phyloP scores from a whole-genome alignment of 495 filamentous ascomycete species.

The Pyronema omphalodes region DNA sequence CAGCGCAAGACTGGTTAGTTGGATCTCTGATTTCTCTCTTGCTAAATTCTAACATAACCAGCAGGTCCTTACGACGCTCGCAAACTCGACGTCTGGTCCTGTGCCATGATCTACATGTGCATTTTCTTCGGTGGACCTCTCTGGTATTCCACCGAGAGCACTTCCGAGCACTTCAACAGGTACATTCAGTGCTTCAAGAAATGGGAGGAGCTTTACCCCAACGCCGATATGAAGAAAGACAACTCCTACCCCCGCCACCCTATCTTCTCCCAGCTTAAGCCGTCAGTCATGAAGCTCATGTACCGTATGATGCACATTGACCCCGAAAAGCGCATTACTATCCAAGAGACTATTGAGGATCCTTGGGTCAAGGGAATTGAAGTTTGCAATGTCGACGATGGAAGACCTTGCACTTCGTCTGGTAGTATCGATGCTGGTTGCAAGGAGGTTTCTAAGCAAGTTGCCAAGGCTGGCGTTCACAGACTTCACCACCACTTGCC shows the following conservation, averaged over 20 bases:
- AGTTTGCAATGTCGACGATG: slow-evolving; percentile 47
- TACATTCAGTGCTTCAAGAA: slow-evolving; percentile 45
- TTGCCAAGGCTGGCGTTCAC: slow-evolving; percentile 21
- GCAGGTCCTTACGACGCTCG: slow-evolving; percentile 51
- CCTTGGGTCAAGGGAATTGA: slow-evolving; percentile 48
- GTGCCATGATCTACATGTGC: slow-evolving; percentile 52
- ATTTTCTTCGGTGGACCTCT: slow-evolving; percentile 45
- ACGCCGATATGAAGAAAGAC: slow-evolving; percentile 30
- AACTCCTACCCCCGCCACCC: slow-evolving; percentile 35
- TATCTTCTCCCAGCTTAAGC: slow-evolving; percentile 31
- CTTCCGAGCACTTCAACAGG: slow-evolving; percentile 33
- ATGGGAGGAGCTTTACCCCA: slow-evolving; percentile 36
- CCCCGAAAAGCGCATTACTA: slow-evolving; percentile 44
- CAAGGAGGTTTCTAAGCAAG: slow-evolving; percentile 18
- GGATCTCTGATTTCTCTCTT: neutral
- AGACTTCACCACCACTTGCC: slow-evolving; percentile 19
- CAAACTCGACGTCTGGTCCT: slow-evolving; percentile 59
- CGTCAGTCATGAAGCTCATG: slow-evolving; percentile 40
- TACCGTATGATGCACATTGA: slow-evolving; percentile 62
- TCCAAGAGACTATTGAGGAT: slow-evolving; percentile 41
- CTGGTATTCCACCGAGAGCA: slow-evolving; percentile 40
- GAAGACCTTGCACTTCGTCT: slow-evolving; percentile 26
- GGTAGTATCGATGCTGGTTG: slow-evolving; percentile 20
- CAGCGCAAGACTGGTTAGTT: slow-evolving; percentile 37
- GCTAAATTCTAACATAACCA: neutral